Base-by-base conservation (phyloP, 2,329 filamentous ascomycete species). In the Aspergillus transmontanensis region DNA sequence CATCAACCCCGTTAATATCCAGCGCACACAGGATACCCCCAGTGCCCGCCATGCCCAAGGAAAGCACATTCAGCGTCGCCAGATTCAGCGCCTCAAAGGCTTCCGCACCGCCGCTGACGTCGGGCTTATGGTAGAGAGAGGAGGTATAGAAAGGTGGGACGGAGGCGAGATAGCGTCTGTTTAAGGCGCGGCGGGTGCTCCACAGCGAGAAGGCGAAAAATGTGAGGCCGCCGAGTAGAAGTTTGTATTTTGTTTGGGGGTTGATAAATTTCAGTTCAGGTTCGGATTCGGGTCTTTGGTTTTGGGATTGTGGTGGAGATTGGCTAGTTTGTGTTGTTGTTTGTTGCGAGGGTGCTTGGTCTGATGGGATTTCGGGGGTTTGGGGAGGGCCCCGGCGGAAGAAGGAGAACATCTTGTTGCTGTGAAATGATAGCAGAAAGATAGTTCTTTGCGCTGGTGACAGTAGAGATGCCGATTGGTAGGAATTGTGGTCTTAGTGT, bases 51-150 rank as follows among this genome's bases (percentile, higher is more conserved):
- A 97, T 87, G 0, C 85, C 89, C 57, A 95, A 86, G 70, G 89
- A 91, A 36, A 89, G 73, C 14, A 95, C 92, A 71, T 97, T 97
- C 69, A 97, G 84, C 0, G 94, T 97, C 0, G 94, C 95, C 41
- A 97, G 82, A 56, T 89, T 91, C 26, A 99, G 82, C 0, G 94
- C 94, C 78, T 96, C 91, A 39, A 90, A 79, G 0, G 94, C 94
- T 66, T 97, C 89, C 45, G 90, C 75, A 1, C 87, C 84, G 9
- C 89, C 88, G 72, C 89, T 90, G 32, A 87, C 83, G 16, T 74
- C 67, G 1, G 76, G 78, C 46, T 78, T 72, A 68, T 79, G 77
- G 71, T 71, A 82, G 58, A 77, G 73, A 76, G 77, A 77, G 83
- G 79, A 77, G 50, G 67, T 82, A 83, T 90, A 96, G 81, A 90